Conservation (phyloP, 2,329 filamentous ascomycete genomes). For the Pseudogymnoascus sp. region DNA sequence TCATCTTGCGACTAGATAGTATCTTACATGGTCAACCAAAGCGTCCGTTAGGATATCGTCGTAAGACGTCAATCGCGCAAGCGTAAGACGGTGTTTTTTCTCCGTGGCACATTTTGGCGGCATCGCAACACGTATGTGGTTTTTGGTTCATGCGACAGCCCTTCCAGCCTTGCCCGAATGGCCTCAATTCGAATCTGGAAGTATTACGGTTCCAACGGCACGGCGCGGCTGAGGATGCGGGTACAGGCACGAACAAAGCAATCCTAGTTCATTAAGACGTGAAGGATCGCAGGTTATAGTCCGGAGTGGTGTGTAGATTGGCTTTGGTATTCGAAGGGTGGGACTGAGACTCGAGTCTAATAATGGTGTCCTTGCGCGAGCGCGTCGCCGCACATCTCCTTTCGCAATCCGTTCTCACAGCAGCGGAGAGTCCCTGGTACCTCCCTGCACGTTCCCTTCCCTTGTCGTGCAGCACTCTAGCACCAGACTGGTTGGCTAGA, state of each 20-base stretch:
- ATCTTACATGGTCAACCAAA: conserved; percentile 78
- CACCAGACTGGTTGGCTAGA: background rate
- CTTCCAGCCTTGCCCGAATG: conserved; percentile 5
- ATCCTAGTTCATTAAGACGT: background rate
- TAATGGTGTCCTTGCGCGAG: background rate
- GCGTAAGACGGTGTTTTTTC: conserved; percentile 68
- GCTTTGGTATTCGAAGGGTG: background rate
- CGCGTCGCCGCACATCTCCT: conserved; percentile 6
- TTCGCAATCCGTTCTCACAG: conserved; percentile 1
- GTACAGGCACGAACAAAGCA: background rate
- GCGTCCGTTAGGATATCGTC: conserved; percentile 95
- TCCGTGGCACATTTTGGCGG: conserved; percentile 37
- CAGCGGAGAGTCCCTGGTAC: background rate
- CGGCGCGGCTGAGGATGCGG: background rate
- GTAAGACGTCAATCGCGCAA: conserved; percentile 83
- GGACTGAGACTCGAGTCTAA: conserved; percentile 7
- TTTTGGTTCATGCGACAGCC: conserved; percentile 17
- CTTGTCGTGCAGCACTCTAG: background rate
- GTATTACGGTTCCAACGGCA: background rate
- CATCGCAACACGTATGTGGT: conserved; percentile 27
- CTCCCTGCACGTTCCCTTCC: background rate
- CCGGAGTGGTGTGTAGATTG: background rate
- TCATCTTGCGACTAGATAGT: background rate
- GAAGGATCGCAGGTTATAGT: background rate
- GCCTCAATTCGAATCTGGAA: background rate